These are phyloP conservation scores for Pseudogymnoascus pannorum DNA, from an alignment of 2,329 filamentous ascomycete species.

Conservation along the genomic window DNA sequence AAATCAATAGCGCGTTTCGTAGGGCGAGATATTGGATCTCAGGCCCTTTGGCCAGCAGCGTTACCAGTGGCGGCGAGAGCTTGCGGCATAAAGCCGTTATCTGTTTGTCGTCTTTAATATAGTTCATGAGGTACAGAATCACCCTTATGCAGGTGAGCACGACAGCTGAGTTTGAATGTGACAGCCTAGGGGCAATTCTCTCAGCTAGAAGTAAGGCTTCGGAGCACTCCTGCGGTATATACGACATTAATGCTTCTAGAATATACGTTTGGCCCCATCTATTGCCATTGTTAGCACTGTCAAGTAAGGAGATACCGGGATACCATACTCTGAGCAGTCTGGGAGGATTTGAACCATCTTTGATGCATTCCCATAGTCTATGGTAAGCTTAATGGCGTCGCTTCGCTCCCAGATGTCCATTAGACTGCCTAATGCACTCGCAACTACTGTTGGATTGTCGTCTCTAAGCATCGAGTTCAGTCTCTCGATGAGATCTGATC, in stretches of 20 bases:
- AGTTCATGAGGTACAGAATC: conserved; percentile 97
- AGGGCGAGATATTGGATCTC: conserved; percentile 98
- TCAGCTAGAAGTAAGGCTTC: conserved; percentile 89
- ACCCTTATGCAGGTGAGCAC: conserved; percentile 95
- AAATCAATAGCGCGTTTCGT: conserved; percentile 84
- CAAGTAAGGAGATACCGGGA: not conserved
- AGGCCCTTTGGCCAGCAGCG: conserved; percentile 86
- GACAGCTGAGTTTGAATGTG: conserved; percentile 93
- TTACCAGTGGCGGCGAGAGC: conserved; percentile 89
- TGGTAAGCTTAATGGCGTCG: conserved; percentile 94
- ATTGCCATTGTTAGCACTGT: conserved; percentile 13
- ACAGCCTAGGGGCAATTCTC: conserved; percentile 87
- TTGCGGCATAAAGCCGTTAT: conserved; percentile 83
- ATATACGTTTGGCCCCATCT: conserved; percentile 99
- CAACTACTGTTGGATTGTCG: conserved; percentile 95
- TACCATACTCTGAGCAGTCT: conserved; percentile 86
- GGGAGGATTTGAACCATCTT: conserved; percentile 96
- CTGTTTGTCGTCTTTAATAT: conserved; percentile 86
- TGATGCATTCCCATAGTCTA: conserved; percentile 94
- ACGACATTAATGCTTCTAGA: conserved; percentile 93
- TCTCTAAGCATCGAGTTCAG: conserved; percentile 86
- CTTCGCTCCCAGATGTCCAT: conserved; percentile 99
- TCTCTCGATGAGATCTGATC: conserved; percentile 83
- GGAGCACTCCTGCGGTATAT: conserved; percentile 82
- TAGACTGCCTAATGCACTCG: conserved; percentile 80